Evolutionary conservation across 345 rosid genomes (phyloP).

Genomic region (Zanthoxylum bungeanum): DNA sequence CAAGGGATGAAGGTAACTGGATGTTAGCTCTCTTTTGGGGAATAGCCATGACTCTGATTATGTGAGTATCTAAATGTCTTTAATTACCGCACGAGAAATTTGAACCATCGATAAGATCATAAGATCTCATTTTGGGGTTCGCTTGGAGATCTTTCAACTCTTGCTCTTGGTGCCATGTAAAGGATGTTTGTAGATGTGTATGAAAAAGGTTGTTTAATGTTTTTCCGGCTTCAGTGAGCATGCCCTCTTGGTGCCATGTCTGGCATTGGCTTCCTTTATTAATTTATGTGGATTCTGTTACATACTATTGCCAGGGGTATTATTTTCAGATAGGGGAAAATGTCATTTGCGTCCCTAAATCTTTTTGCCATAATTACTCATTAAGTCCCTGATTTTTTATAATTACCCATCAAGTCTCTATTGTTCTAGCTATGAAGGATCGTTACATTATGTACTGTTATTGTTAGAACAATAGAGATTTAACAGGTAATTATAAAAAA

Average conservation of each 20-base stretch:
- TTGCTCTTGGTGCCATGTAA: slow-evolving; percentile 21
- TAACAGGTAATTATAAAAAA: too few species aligned
- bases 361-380: too few species aligned
- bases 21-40: neutral
- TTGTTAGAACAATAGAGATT: too few species aligned
- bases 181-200: slow-evolving; percentile 6
- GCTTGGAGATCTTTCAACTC: slow-evolving; percentile 34
- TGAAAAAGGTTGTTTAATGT: neutral
- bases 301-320: neutral
- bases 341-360: too few species aligned
- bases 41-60: neutral
- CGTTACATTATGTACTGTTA: too few species aligned
- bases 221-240: neutral
- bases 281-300: neutral
- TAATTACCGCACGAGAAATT: slow-evolving; percentile 5
- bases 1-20: slow-evolving; percentile 45
- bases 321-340: neutral
- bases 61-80: neutral
- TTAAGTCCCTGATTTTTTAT: too few species aligned
- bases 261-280: neutral
- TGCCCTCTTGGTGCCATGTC: neutral
- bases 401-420: too few species aligned
- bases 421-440: too few species aligned
- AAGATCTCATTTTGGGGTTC: slow-evolving; percentile 56
- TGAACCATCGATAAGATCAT: slow-evolving; percentile 21